phyloP scores from a whole-genome alignment of 345 rosid genomes.

The Brassica carinata region DNA sequence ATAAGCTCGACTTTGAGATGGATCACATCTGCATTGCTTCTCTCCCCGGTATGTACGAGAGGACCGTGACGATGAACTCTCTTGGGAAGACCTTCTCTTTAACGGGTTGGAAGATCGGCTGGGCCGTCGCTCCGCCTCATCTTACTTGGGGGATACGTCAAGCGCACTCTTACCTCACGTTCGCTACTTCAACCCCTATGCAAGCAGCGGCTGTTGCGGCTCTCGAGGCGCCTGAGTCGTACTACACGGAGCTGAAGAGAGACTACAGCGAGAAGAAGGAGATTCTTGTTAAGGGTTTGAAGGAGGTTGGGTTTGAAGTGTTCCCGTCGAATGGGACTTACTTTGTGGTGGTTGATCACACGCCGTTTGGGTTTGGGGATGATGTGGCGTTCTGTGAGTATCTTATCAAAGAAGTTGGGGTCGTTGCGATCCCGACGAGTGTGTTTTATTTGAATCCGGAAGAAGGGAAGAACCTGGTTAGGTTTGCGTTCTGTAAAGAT shows the following conservation, averaged over 20 bases:
- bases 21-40: constrained; percentile 94
- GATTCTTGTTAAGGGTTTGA: constrained; percentile 80
- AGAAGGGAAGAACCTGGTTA: constrained; percentile 92
- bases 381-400: constrained; percentile 88
- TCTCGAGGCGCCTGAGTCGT: constrained; percentile 78
- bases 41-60: constrained; percentile 90
- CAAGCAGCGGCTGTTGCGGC: constrained; percentile 78
- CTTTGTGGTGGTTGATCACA: constrained; percentile 90
- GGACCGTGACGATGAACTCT: constrained; percentile 90
- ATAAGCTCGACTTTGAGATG: constrained; percentile 85
- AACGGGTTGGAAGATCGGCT: constrained; percentile 99
- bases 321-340: constrained; percentile 94
- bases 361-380: constrained; percentile 74
- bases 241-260: constrained; percentile 68
- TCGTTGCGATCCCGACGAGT: constrained; percentile 89
- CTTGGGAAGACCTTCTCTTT: constrained; percentile 91
- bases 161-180: constrained; percentile 91
- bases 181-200: constrained; percentile 83
- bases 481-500: constrained; percentile 95
- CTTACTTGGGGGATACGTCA: constrained; percentile 87
- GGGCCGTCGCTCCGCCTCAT: constrained; percentile 95
- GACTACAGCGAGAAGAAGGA: constrained; percentile 80
- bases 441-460: constrained; percentile 89
- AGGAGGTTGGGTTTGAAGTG: constrained; percentile 81
- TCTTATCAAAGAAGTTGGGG: constrained; percentile 93